These are phyloP conservation scores for Scutellaria galericulata DNA, from an alignment of 257 asterid genomes.

Conservation along the genomic window DNA sequence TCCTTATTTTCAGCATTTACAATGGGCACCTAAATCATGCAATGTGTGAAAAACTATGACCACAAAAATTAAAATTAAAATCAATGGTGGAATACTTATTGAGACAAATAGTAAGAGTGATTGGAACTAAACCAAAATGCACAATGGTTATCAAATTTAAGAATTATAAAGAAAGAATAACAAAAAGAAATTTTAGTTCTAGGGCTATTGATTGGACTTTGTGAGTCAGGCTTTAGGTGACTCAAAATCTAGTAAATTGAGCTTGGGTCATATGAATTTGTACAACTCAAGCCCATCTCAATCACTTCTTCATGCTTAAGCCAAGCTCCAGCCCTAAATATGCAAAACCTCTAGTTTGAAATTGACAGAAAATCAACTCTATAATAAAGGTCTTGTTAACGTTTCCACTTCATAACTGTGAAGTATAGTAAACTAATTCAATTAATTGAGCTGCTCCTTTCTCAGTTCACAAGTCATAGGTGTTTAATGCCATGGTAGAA, in stretches of 20 bases:
- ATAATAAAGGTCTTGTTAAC: neutral
- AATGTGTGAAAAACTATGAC: constrained; percentile 17
- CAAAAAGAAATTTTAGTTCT: neutral
- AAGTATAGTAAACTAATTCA: constrained; percentile 1
- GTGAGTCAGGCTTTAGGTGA: constrained; percentile 1
- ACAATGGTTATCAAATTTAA: constrained; percentile 14
- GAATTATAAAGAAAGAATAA: neutral
- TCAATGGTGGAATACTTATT: neutral
- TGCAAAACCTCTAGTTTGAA: neutral
- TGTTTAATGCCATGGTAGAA: neutral
- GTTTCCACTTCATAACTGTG: neutral
- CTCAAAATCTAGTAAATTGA: neutral
- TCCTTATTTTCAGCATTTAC: constrained; percentile 69
- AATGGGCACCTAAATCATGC: constrained; percentile 73
- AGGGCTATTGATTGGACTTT: constrained; percentile 6
- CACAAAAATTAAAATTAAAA: constrained; percentile 5
- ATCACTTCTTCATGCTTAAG: constrained; percentile 14
- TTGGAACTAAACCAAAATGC: constrained; percentile 22
- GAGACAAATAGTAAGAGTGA: constrained; percentile 8
- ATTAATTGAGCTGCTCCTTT: neutral
- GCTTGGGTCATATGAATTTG: constrained; percentile 12
- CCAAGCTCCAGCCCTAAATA: constrained; percentile 15
- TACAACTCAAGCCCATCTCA: constrained; percentile 20
- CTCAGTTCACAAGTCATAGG: constrained; percentile 8
- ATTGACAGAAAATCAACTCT: constrained; percentile 3